Base-by-base conservation (phyloP, 768 basidiomycete species). In the Lactarius hengduanensis region DNA sequence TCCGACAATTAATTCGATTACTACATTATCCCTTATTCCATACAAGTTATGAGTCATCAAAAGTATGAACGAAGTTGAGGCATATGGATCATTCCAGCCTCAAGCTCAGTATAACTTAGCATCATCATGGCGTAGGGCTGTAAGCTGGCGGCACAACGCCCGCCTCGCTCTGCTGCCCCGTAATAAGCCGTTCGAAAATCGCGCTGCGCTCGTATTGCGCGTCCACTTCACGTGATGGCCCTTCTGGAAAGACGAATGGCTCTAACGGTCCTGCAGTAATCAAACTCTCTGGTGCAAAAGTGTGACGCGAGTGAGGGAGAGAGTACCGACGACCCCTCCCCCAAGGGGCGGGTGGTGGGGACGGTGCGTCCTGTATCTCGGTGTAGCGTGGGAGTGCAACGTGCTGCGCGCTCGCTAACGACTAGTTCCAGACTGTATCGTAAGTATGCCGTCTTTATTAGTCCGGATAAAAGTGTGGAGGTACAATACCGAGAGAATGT, bases 121-220 rank as follows among this genome's bases (percentile, higher is more conserved):
- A 13, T 41, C 18, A 20, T 45, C 58, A 55, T 61, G 11, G 10
- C 2, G 11, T 56, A 30, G 63, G 73, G 57, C 77, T 78, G 74
- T 95, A 94, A 34, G 85, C 79, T 4, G 96, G 96, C 1, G 96
- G 94, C 4, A 83, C 83, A 74, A 96, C 93, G 5, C 95, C 95
- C 15, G 80, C 80, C 72, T 91, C 89, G 59, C 83, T 90, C 74
- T 91, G 90, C 75, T 89, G 87, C 20, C 96, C 95, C 9, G 90
- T 84, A 50, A 97, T 82, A 26, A 97, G 81, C 28, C 89, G 81
- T 74, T 94, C 94, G 71, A 91, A 94, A 13, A 30, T 62, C 61
- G 63, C 18, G 62, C 61, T 69, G 63, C 88, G 82, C 54, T 76
- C 71, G 68, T 84, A 34, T 79, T 79, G 28, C 76, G 74, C 34